Conservation (phyloP, 768 basidiomycete genomes). For the Auriscalpium vulgare region DNA sequence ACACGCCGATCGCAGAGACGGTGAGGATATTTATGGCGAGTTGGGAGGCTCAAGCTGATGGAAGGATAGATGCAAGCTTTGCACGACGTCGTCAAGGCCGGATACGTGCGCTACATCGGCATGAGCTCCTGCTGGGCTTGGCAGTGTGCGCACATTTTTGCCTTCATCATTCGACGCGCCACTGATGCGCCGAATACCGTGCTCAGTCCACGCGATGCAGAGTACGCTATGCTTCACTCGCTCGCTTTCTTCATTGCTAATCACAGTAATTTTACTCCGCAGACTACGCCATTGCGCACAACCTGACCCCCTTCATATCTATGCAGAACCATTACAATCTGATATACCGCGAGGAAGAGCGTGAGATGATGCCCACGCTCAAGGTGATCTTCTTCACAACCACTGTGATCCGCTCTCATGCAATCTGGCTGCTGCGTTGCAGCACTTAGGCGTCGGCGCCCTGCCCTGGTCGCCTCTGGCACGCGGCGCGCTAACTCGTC, state of each 20-base stretch:
- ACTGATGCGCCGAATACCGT: neutral
- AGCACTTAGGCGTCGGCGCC: constrained; percentile 23
- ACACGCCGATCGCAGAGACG: constrained; percentile 34
- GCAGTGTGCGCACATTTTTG: constrained; percentile 19
- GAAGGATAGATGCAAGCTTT: constrained; percentile 32
- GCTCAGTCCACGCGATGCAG: constrained; percentile 18
- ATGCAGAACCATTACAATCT: constrained; percentile 58
- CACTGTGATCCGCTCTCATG: neutral
- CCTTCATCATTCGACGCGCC: neutral
- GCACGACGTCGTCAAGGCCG: constrained; percentile 38
- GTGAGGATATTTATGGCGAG: constrained; percentile 1
- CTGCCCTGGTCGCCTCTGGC: constrained; percentile 33
- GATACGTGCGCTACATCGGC: constrained; percentile 34
- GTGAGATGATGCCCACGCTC: constrained; percentile 46
- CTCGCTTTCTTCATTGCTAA: neutral
- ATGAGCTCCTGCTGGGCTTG: constrained; percentile 30
- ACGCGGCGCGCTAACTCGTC: constrained; percentile 25
- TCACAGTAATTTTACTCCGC: neutral
- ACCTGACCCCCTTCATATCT: constrained; percentile 46
- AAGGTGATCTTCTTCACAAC: constrained; percentile 16
- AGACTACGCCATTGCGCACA: constrained; percentile 36
- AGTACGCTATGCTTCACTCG: constrained; percentile 6
- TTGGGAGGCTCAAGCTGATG: neutral
- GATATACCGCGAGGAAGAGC: constrained; percentile 54
- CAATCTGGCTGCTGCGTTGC: neutral